Conservation (phyloP, 768 basidiomycete genomes). For the Termitomyces sp. region DNA sequence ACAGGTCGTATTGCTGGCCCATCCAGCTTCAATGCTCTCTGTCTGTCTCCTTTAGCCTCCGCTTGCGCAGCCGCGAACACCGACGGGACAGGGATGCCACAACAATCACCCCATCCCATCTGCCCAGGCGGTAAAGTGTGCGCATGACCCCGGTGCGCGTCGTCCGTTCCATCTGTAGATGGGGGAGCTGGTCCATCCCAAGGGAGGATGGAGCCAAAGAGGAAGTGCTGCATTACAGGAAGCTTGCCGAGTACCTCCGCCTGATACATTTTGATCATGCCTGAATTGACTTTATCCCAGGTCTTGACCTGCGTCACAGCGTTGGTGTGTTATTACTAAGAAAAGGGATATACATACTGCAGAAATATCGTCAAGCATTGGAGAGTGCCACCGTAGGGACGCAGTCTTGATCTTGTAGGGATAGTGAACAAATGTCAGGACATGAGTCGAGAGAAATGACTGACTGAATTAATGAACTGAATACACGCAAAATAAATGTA, state of each 20-base stretch:
- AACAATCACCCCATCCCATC: conserved; percentile 84
- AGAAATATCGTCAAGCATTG: conserved; percentile 98
- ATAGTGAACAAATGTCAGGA: background rate
- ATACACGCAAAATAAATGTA: conserved; percentile 99
- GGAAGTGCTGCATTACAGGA: conserved; percentile 93
- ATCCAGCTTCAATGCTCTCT: conserved; percentile 33
- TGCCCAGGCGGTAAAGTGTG: conserved; percentile 46
- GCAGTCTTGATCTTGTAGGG: conserved; percentile 81
- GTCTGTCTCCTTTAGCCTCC: conserved; percentile 36
- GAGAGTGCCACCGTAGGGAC: conserved; percentile 94
- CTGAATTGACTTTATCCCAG: conserved; percentile 95
- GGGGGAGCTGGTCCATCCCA: conserved; percentile 58
- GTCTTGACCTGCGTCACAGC: conserved; percentile 56
- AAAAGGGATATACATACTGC: conserved; percentile 38
- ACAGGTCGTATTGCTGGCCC: conserved; percentile 70
- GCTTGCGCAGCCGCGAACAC: conserved; percentile 70
- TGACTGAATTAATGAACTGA: conserved; percentile 88
- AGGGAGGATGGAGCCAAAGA: conserved; percentile 78
- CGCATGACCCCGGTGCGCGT: conserved; percentile 43
- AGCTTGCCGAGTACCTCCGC: conserved; percentile 95
- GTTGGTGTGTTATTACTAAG: background rate
- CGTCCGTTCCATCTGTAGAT: conserved; percentile 18
- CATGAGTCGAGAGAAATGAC: conserved; percentile 16
- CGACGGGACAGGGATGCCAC: conserved; percentile 83
- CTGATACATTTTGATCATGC: conserved; percentile 97